These are phyloP conservation scores for Fonsecaea multimorphosa DNA, from an alignment of 2,329 filamentous ascomycete genomes.

Conservation along the genomic window DNA sequence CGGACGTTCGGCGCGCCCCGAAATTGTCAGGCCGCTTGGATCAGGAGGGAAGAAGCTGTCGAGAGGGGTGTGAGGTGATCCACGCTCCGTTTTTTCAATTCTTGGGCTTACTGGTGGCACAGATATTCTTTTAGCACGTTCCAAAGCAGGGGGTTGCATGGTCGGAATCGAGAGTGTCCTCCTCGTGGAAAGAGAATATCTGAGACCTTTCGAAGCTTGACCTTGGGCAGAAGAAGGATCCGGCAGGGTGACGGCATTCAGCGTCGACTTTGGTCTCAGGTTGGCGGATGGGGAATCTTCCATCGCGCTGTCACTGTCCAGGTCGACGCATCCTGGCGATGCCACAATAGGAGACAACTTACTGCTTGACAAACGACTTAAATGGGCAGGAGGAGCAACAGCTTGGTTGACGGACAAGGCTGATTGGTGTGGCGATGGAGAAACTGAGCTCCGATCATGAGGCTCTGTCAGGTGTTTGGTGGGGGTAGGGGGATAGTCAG, in stretches of 20 bases:
- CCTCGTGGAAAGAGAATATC: constrained; percentile 50
- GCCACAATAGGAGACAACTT: constrained; percentile 45
- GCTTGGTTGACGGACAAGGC: constrained; percentile 38
- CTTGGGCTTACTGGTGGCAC: constrained; percentile 67
- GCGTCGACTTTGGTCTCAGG: constrained; percentile 44
- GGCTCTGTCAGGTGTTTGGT: constrained; percentile 67
- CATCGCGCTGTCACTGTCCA: constrained; percentile 45
- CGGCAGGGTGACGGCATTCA: constrained; percentile 42
- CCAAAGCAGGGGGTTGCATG: constrained; percentile 46
- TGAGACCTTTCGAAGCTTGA: constrained; percentile 49
- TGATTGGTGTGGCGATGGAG: constrained; percentile 38
- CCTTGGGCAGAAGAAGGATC: constrained; percentile 46
- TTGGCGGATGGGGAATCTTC: constrained; percentile 44
- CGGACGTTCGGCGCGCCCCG: constrained; percentile 60
- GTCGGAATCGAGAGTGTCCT: constrained; percentile 42
- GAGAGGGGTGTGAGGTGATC: constrained; percentile 77
- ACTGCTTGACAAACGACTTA: constrained; percentile 43
- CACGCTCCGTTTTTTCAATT: constrained; percentile 59
- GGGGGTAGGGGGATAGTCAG: constrained; percentile 87
- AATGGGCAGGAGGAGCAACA: constrained; percentile 28
- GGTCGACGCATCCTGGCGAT: constrained; percentile 41
- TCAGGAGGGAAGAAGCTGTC: constrained; percentile 78
- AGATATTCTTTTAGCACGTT: constrained; percentile 61
- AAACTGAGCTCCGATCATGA: constrained; percentile 33
- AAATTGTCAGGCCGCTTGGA: constrained; percentile 82